Base-by-base conservation (phyloP, 2,329 filamentous ascomycete species). In the Aspergillus clavatus region DNA sequence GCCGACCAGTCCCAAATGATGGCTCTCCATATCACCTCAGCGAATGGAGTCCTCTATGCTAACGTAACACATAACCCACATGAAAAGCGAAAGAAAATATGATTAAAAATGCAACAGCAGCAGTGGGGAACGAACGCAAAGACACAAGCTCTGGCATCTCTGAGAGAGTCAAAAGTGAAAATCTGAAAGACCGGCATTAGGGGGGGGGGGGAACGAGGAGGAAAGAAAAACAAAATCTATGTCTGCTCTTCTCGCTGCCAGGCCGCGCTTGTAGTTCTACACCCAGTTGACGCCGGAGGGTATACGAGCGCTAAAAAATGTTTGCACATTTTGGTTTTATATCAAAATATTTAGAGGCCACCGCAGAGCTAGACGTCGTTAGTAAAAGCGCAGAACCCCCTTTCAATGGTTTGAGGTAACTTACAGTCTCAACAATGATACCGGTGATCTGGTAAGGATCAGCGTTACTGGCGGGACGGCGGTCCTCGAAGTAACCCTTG, bases 401-500 rank as follows among this genome's bases (percentile, higher is more conserved):
- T n/a, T n/a, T n/a, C n/a, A n/a, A n/a, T n/a, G 16, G 31, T 8
- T 18, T 24, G 28, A n/a, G n/a, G n/a, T n/a, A 37, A 58, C 67
- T 57, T 57, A 75, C 70, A 58, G 84, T 87, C 72, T 89, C 84
- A 68, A 87, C 85, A 52, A 90, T 83, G 63, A 89, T 87, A 71
- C 83, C 86, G 52, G 87, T 84, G 63, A 84, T 87, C 72, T 89
- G 86, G 74, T 94, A 93, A 50, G 87, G 87, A 71, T 90, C 87
- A 54, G 83, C 88, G 71, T 93, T 94, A 65, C 86, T 91, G 45
- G 89, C 89, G 46, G 85, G 84, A 54, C 85, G 81, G 66, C 86
- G 80, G 56, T 89, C 85, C 72, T 96, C 89, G 57, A 96, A 95
- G 81, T 96, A 96, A 54, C 90, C 90, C 75, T 86, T 93, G 71